Conservation (phyloP, 2,329 filamentous ascomycete genomes). For the Pestalotiopsis sp. region DNA sequence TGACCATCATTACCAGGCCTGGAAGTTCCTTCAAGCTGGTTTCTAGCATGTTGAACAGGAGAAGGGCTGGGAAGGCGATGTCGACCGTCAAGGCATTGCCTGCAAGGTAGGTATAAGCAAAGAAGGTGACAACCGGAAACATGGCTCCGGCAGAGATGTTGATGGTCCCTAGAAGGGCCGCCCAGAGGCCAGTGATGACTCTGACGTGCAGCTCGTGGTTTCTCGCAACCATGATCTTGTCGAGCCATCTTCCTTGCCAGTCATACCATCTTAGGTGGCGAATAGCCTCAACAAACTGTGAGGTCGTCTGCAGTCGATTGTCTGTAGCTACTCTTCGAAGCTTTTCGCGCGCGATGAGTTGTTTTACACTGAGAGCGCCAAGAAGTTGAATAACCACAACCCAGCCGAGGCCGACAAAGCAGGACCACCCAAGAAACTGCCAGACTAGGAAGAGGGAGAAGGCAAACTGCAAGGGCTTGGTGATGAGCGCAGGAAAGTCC, state of each 20-base stretch:
- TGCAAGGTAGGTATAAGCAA: conserved; percentile 75
- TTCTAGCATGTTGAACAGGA: conserved; percentile 78
- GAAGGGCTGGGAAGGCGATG: conserved; percentile 83
- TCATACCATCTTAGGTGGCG: conserved; percentile 81
- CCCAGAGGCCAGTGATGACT: conserved; percentile 66
- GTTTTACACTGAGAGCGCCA: conserved; percentile 69
- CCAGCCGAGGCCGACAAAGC: conserved; percentile 72
- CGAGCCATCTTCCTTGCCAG: conserved; percentile 78
- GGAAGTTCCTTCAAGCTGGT: conserved; percentile 75
- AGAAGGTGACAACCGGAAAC: conserved; percentile 82
- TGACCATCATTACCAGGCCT: conserved; percentile 70
- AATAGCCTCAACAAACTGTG: conserved; percentile 86
- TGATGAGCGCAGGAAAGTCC: conserved; percentile 79
- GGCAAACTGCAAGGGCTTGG: conserved; percentile 75
- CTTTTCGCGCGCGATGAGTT: conserved; percentile 70
- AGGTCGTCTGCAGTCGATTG: conserved; percentile 75
- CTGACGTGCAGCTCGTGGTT: conserved; percentile 68
- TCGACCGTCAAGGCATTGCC: conserved; percentile 73
- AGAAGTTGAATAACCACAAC: conserved; percentile 69
- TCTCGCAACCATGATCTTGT: conserved; percentile 68
- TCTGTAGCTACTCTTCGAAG: conserved; percentile 76
- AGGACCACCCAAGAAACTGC: conserved; percentile 79
- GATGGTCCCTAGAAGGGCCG: conserved; percentile 64
- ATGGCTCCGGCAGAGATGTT: conserved; percentile 73
- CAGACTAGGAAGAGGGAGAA: conserved; percentile 76